These are phyloP conservation scores for Talaromyces sp. DNA, from an alignment of 2,329 filamentous ascomycete genomes.

Conservation along the genomic window DNA sequence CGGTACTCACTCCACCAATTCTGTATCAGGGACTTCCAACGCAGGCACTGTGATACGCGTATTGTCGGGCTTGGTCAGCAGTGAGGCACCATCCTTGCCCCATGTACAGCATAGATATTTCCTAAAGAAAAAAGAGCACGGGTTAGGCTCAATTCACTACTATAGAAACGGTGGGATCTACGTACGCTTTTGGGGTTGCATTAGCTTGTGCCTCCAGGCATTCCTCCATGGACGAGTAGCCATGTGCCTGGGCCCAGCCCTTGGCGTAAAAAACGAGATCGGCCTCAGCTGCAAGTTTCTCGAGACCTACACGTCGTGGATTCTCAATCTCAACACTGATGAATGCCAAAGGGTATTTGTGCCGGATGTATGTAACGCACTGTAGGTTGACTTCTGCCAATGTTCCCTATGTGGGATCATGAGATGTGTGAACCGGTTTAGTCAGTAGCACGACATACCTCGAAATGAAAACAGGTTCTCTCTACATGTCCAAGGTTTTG, in stretches of 20 bases:
- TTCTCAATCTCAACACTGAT: slow-evolving; percentile 73
- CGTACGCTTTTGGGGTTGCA: slow-evolving; percentile 46
- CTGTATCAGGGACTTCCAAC: slow-evolving; percentile 35
- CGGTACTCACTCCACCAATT: slow-evolving; percentile 58
- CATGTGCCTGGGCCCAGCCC: slow-evolving; percentile 59
- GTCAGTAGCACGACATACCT: slow-evolving; percentile 46
- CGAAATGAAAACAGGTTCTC: slow-evolving; percentile 65
- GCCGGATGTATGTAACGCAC: slow-evolving; percentile 58
- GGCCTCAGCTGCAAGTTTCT: slow-evolving; percentile 57
- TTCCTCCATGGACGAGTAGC: slow-evolving; percentile 47
- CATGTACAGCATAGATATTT: slow-evolving; percentile 55
- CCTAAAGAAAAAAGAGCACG: slow-evolving; percentile 38
- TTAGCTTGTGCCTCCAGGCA: slow-evolving; percentile 49
- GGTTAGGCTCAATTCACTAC: neutral
- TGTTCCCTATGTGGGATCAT: slow-evolving; percentile 51
- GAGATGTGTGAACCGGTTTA: slow-evolving; percentile 1
- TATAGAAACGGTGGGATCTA: neutral
- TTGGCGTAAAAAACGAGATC: slow-evolving; percentile 72
- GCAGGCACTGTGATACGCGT: slow-evolving; percentile 45
- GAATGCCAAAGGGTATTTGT: slow-evolving; percentile 41
- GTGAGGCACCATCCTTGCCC: slow-evolving; percentile 54
- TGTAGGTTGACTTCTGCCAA: slow-evolving; percentile 58
- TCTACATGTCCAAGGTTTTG: slow-evolving; percentile 34
- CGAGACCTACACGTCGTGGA: slow-evolving; percentile 58
- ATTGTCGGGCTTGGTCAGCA: slow-evolving; percentile 39